phyloP scores from a whole-genome alignment of 2,329 filamentous ascomycete genomes.

The Neofusicoccum umdonicola region DNA sequence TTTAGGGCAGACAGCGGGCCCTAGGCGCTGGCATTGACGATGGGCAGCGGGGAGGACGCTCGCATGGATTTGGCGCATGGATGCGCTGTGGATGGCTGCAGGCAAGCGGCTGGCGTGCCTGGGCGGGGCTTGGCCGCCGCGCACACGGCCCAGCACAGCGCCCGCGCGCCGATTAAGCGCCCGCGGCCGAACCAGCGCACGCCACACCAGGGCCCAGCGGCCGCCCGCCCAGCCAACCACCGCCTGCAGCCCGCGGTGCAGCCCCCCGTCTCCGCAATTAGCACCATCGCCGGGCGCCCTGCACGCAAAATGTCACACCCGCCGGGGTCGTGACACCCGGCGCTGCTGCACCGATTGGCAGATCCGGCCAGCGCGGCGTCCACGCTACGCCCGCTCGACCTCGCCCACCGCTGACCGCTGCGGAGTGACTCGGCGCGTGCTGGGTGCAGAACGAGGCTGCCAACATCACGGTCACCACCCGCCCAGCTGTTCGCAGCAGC shows the following conservation, averaged over 20 bases:
- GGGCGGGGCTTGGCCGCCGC: not conserved
- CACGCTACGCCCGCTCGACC: not conserved
- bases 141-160: not conserved
- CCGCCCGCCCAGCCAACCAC: constrained; percentile 1
- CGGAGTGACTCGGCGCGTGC: not conserved
- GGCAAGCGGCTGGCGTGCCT: constrained; percentile 11
- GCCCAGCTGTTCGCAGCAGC: not conserved
- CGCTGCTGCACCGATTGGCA: constrained; percentile 4
- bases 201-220: not conserved
- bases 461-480: not conserved
- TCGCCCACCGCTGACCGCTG: not conserved
- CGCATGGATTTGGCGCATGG: not conserved
- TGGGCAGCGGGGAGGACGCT: constrained; percentile 8
- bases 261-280: constrained; percentile 13
- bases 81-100: not conserved
- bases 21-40: constrained; percentile 2
- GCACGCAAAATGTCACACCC: constrained; percentile 10
- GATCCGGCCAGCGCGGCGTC: not conserved
- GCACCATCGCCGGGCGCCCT: not conserved
- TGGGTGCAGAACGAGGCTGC: not conserved
- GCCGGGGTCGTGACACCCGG: not conserved
- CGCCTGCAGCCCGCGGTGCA: constrained; percentile 10
- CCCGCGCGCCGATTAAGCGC: constrained; percentile 12
- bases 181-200: constrained; percentile 14
- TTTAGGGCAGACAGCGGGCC: not conserved